Percentiles rank a stretch among this genome's conserved stretches.
Evolutionary conservation across 2,329 filamentous ascomycete genomes (phyloP).

Genomic region (Chrysoporthe cubensis): DNA sequence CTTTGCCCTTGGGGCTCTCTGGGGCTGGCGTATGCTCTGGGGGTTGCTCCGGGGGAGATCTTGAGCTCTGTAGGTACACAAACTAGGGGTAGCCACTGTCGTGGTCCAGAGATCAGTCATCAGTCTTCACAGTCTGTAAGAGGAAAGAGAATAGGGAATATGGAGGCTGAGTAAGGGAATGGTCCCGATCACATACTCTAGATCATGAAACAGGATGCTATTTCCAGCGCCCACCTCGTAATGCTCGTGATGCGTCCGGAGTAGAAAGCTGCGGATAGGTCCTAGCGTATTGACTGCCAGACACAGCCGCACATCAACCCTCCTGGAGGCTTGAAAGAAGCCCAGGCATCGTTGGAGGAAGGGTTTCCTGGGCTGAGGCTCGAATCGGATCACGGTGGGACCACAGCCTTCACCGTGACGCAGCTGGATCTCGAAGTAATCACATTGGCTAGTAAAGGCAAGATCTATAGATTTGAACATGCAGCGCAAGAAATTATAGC

Average conservation of each 20-base stretch:
- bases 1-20: background rate
- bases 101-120: background rate
- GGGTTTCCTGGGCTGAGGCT: background rate
- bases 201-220: background rate
- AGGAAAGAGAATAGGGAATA: background rate
- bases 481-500: background rate
- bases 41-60: background rate
- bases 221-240: background rate
- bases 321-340: background rate
- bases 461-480: background rate
- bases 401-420: background rate
- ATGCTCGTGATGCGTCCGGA: background rate
- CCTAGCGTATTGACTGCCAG: background rate
- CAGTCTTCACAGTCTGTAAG: background rate
- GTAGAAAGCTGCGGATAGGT: background rate
- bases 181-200: background rate
- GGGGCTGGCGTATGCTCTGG: background rate
- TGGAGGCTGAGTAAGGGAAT: background rate
- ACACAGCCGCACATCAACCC: background rate
- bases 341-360: background rate
- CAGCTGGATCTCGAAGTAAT: background rate
- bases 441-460: background rate
- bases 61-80: background rate
- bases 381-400: background rate
- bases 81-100: slow-evolving; percentile 1